Conservation (phyloP, 495 filamentous ascomycete species). For the Hypoxylon crocopeplum region DNA sequence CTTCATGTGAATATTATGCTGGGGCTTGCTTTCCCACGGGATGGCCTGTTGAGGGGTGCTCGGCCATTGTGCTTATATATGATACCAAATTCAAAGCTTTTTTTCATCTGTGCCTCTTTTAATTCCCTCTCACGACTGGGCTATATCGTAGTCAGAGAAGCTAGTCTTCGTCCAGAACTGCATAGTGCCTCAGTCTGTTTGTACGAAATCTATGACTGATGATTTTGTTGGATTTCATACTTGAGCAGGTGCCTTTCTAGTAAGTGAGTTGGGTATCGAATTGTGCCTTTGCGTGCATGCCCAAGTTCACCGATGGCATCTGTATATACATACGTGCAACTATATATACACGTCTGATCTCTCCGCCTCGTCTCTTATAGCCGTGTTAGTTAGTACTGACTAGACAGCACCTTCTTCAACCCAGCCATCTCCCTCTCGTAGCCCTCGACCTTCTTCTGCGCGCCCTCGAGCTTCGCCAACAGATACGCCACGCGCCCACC, state of each 20-base stretch:
- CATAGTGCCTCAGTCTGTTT: no score
- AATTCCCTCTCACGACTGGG: no score
- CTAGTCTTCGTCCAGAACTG: no score
- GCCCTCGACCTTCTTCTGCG: slow-evolving; percentile 76
- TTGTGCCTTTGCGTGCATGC: slow-evolving; percentile 1
- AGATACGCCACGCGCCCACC: slow-evolving; percentile 71
- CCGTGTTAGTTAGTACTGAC: slow-evolving; percentile 27
- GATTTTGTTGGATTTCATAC: no score
- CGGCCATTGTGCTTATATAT: slow-evolving; percentile 6
- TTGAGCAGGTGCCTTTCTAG: no score
- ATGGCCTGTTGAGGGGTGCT: background rate
- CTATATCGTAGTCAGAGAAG: no score
- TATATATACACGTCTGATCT: background rate
- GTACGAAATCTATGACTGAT: no score
- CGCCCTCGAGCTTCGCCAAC: slow-evolving; percentile 68
- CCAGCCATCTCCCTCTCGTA: slow-evolving; percentile 75
- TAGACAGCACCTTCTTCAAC: slow-evolving; percentile 69
- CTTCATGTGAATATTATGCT: no score
- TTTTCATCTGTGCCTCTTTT: no score
- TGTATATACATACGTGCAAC: background rate
- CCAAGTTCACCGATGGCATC: no score
- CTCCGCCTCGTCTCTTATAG: background rate
- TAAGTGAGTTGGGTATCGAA: slow-evolving; percentile 36
- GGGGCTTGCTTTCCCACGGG: no score
- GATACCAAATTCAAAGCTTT: slow-evolving; percentile 32